phyloP scores from a whole-genome alignment of 257 asterid genomes.

The Gentiana macrophylla region DNA sequence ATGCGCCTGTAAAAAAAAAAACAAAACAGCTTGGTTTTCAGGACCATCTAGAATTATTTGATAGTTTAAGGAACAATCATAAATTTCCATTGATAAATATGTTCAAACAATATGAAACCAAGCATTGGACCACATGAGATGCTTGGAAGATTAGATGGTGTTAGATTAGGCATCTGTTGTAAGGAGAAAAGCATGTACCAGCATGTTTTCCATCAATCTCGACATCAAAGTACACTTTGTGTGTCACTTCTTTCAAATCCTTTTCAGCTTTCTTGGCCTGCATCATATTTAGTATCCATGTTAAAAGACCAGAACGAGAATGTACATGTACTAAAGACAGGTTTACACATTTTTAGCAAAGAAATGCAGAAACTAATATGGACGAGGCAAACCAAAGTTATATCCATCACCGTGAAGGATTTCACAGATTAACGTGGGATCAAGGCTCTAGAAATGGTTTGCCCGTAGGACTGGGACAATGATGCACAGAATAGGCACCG shows the following conservation, averaged over 20 bases:
- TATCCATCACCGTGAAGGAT: no score
- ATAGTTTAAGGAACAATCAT: neutral
- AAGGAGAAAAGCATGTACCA: slow-evolving; percentile 36
- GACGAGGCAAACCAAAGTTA: no score
- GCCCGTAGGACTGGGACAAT: no score
- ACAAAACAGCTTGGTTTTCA: neutral
- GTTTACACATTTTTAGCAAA: no score
- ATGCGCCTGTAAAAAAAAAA: slow-evolving; percentile 33
- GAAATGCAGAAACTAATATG: no score
- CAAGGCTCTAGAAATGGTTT: no score
- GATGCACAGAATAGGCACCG: no score
- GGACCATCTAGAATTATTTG: neutral
- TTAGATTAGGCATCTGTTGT: no score
- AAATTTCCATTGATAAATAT: slow-evolving; percentile 11
- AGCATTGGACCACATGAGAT: slow-evolving; percentile 49
- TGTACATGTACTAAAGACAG: no score
- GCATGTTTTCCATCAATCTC: slow-evolving; percentile 83
- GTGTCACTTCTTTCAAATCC: slow-evolving; percentile 63
- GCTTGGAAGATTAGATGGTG: slow-evolving; percentile 13
- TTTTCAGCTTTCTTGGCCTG: slow-evolving; percentile 77
- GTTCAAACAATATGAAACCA: slow-evolving; percentile 52
- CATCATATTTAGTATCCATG: neutral
- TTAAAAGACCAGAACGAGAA: no score
- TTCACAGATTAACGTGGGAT: no score
- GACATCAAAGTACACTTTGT: slow-evolving; percentile 68